These are phyloP conservation scores for Gliomastix tumulicola DNA, from an alignment of 2,329 filamentous ascomycete genomes.

Conservation along the genomic window DNA sequence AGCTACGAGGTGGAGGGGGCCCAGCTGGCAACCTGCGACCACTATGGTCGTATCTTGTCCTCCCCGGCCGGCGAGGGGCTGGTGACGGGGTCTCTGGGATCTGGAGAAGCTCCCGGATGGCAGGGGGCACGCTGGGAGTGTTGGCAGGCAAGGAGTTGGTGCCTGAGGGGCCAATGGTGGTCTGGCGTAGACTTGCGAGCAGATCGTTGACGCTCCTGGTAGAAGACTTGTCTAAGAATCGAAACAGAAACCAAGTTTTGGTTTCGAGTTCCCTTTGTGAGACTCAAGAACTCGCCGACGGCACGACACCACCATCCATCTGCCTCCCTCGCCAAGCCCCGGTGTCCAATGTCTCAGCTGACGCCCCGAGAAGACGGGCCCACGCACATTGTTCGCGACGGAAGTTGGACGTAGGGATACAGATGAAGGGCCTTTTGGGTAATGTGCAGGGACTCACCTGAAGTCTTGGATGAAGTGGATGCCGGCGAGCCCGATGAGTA, in stretches of 20 bases:
- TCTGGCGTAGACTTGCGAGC: constrained; percentile 48
- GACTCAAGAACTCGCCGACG: no score
- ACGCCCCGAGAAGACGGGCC: no score
- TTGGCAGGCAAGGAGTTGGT: constrained; percentile 19
- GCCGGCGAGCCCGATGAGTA: constrained; percentile 30
- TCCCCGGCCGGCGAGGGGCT: constrained; percentile 34
- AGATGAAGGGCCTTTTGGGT: no score
- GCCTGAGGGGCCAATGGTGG: constrained; percentile 20
- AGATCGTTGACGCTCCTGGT: constrained; percentile 49
- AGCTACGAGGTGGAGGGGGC: constrained; percentile 52
- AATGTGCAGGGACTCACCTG: no score
- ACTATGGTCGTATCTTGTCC: constrained; percentile 32
- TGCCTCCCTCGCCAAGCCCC: no score
- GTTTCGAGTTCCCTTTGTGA: no score
- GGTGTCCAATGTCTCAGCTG: no score
- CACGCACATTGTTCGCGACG: no score
- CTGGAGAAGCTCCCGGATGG: constrained; percentile 51
- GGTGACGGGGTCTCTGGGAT: constrained; percentile 50
- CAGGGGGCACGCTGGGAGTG: constrained; percentile 50
- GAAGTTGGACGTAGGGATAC: no score
- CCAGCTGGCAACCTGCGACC: constrained; percentile 49
- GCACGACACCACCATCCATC: no score
- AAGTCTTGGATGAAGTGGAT: no score
- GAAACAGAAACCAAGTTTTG: background rate
- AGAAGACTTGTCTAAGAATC: constrained; percentile 18